Evolutionary conservation across 2,329 filamentous ascomycete genomes (phyloP), one percentile per base, ranked within the genome.

Genomic region (Cladorrhinum sp.): DNA sequence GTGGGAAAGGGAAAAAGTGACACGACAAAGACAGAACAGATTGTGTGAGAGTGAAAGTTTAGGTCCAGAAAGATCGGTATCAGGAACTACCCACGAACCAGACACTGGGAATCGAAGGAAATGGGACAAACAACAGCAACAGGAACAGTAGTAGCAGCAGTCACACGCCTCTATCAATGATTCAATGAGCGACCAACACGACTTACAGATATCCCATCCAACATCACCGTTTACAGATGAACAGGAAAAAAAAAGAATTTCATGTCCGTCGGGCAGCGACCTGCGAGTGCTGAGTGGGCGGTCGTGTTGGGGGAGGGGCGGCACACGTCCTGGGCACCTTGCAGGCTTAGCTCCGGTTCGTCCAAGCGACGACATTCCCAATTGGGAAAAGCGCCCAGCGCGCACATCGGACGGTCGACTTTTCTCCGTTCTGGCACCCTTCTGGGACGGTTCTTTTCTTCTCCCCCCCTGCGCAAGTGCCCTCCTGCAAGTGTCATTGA

Each of bases 361-460:
- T 58, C 54, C 57, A 62, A 62, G 63, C 59, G 49, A 62, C 55
- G 30, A 49, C n/a, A 39, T 46, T 36, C 59, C 54, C 39, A 59
- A 64, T 49, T 10, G 16, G 51, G 62, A 24, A 10, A 57, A 62
- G 62, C 50, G 57, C 50, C 57, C 59, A 55, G 57, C 58, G 59
- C 55, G 57, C 57, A 58, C 59, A 57, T 62, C 56, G 59, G 46
- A 60, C 46, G 46, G 33, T 18, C 48, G 10, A 30, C 21, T 50
- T 46, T 28, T 8, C 57, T 46, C 49, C 49, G 54, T 57, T 57
- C 54, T 57, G 54, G 54, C 42, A 46, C 42, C 42, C 42, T 46
- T 46, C 42, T 46, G 42, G 53, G 36, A 49, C 54, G 39, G n/a
- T 42, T 51, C 49, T 51, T 26, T 51, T 21, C 20, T 55, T 33